These are phyloP conservation scores for Climacium dendroides DNA, from an alignment of 225 moss, liverwort and hornwort genomes.

Conservation along the genomic window DNA sequence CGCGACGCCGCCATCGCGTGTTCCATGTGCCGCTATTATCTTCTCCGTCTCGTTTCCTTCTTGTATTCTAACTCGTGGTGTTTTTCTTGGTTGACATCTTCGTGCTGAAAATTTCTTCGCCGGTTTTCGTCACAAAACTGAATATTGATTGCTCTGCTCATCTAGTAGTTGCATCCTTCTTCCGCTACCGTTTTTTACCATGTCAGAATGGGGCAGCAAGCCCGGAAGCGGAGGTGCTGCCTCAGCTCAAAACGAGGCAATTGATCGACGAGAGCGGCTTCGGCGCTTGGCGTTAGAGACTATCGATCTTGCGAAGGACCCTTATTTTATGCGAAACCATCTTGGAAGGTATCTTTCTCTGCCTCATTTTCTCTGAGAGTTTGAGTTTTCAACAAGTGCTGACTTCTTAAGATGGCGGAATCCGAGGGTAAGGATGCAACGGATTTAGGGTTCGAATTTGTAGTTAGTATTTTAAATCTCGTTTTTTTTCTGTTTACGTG, in stretches of 20 bases:
- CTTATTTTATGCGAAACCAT: conserved; percentile 97
- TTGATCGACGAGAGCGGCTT: conserved; percentile 88
- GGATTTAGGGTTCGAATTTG: neutral
- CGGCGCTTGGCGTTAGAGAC: conserved; percentile 92
- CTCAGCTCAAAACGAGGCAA: conserved; percentile 90
- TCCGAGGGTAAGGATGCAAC: neutral
- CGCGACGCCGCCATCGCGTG: neutral
- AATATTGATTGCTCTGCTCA: neutral
- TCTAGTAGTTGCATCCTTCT: neutral
- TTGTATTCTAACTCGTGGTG: too few species aligned
- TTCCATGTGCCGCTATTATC: neutral
- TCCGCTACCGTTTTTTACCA: neutral
- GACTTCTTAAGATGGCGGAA: neutral
- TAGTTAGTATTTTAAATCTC: neutral
- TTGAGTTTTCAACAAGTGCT: neutral
- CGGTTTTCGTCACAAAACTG: neutral
- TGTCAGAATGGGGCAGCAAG: conserved; percentile 99
- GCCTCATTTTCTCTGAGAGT: neutral
- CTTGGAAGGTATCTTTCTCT: conserved; percentile 60
- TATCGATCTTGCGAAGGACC: conserved; percentile 96
- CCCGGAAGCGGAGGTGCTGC: conserved; percentile 96
- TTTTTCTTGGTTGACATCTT: neutral
- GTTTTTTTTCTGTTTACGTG: neutral
- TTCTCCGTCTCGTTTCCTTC: neutral
- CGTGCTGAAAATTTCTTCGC: neutral